Base-by-base conservation (phyloP, 306 rosid species). In the Castanospermum australe region DNA sequence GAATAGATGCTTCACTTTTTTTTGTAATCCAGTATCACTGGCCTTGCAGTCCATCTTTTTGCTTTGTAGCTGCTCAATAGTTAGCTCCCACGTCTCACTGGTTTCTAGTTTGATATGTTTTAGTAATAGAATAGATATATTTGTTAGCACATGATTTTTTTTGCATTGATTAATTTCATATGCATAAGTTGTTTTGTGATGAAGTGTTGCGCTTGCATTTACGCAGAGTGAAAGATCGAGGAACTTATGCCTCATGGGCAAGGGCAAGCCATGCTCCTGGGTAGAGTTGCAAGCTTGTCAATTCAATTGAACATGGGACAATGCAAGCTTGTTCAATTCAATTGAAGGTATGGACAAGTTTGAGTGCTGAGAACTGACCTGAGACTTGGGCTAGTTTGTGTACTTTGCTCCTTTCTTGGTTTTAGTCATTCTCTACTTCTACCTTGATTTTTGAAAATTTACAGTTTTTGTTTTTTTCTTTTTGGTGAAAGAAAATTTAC, bases 221-320 rank as follows among this genome's bases (percentile, higher is more conserved):
- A 30, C 83, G 84, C 92, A 95, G 97, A 82, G 89, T 89, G 30
- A 90, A 85, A 77, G 92, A 91, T 59, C 67, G 79, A 76, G 87
- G 92, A 50, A 69, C 82, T 33, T 91, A 92, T 88, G 83, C 86
- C 67, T 67, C 88, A 67, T 94, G 99, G 99, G 67, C 87, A 24
- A 83, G 30, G 86, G 90, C 84, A 14, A 78, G 32, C 65, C 67
- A 82, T 50, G 78, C 68, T 55, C 76, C 45, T 70, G 74, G 80
- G 79, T 84, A 76, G 68, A 83, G 63, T 62, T 67, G 77, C 35
- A 61, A 54, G 67, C 70, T 25, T 67, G 54, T 25, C 55, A 30
- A 32, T 50, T 44, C 32, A 25, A 33, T 61, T 38, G 18, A 80
- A 73, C n/a, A n/a, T n/a, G n/a, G n/a, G n/a, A n/a, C n/a, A n/a